Evolutionary conservation across 2,329 filamentous ascomycete species (phyloP).

Genomic region (Epichloe uncinata): DNA sequence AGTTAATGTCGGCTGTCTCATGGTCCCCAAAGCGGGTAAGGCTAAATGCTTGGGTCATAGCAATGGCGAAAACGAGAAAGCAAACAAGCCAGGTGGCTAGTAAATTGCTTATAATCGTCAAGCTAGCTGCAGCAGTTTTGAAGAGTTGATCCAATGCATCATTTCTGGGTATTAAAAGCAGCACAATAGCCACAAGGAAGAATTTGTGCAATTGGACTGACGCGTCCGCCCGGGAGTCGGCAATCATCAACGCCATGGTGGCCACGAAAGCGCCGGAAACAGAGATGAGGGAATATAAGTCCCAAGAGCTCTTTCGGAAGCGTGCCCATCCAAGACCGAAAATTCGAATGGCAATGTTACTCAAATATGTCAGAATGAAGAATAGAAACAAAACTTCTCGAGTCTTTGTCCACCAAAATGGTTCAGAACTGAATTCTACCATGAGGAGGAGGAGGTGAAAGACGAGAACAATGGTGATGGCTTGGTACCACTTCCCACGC

Average conservation of each 20-base stretch:
- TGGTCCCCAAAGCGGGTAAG: conserved; percentile 71
- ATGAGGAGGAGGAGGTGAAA: conserved; percentile 74
- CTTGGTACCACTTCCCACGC: conserved; percentile 78
- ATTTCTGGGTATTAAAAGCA: conserved; percentile 88
- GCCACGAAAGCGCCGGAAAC: conserved; percentile 63
- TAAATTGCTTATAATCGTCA: conserved; percentile 80
- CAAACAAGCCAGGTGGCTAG: conserved; percentile 95
- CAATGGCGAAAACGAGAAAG: conserved; percentile 93
- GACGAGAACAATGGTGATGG: conserved; percentile 66
- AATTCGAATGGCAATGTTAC: conserved; percentile 73
- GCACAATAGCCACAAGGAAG: conserved; percentile 78
- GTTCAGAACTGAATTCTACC: conserved; percentile 72
- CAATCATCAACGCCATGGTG: conserved; percentile 69
- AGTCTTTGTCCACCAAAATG: conserved; percentile 52
- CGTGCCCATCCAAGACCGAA: conserved; percentile 82
- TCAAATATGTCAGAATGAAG: conserved; percentile 70
- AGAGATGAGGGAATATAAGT: conserved; percentile 71
- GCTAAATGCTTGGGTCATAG: conserved; percentile 89
- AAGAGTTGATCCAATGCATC: conserved; percentile 96
- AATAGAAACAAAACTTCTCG: conserved; percentile 67
- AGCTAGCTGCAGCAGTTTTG: conserved; percentile 91
- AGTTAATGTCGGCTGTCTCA: conserved; percentile 72
- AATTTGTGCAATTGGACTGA: conserved; percentile 83
- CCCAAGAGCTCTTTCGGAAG: conserved; percentile 90
- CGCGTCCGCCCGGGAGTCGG: conserved; percentile 41